Evolutionary conservation across 2,329 filamentous ascomycete species (phyloP).

Genomic region (Thelonectria olida): DNA sequence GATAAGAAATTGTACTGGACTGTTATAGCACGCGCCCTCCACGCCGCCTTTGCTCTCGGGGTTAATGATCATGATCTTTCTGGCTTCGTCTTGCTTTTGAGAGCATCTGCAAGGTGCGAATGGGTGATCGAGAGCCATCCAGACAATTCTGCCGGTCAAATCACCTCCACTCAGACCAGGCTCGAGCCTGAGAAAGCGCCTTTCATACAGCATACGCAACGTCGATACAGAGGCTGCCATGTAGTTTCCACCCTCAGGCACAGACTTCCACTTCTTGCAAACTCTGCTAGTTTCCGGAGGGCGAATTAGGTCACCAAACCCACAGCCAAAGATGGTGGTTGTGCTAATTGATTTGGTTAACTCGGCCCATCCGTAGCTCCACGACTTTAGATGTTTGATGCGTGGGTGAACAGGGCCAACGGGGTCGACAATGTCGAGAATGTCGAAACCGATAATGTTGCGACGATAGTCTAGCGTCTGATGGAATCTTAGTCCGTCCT

Average conservation of each 20-base stretch:
- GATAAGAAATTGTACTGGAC: too few relatives aligned
- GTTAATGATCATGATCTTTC: too few relatives aligned
- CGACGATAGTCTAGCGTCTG: constrained; percentile 10
- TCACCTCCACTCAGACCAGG: neutral
- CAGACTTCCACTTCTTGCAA: neutral
- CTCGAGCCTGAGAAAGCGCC: neutral
- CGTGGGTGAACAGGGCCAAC: neutral
- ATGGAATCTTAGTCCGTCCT: constrained; percentile 11
- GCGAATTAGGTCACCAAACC: neutral
- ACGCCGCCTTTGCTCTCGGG: too few relatives aligned
- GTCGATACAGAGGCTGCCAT: neutral
- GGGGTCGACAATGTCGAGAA: neutral
- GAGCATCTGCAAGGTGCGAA: neutral
- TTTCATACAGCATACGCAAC: neutral
- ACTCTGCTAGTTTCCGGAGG: neutral
- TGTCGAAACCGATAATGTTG: neutral
- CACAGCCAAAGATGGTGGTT: neutral
- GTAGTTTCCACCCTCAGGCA: neutral
- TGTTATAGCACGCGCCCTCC: too few relatives aligned
- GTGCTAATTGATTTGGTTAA: neutral
- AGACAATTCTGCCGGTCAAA: neutral
- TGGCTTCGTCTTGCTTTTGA: neutral
- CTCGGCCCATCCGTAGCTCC: neutral
- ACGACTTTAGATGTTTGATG: neutral
- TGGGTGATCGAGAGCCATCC: neutral